Percentiles rank a stretch among this genome's conserved stretches.
Conservation (phyloP, 306 rosid species). For the Mimosa bimucronata region DNA sequence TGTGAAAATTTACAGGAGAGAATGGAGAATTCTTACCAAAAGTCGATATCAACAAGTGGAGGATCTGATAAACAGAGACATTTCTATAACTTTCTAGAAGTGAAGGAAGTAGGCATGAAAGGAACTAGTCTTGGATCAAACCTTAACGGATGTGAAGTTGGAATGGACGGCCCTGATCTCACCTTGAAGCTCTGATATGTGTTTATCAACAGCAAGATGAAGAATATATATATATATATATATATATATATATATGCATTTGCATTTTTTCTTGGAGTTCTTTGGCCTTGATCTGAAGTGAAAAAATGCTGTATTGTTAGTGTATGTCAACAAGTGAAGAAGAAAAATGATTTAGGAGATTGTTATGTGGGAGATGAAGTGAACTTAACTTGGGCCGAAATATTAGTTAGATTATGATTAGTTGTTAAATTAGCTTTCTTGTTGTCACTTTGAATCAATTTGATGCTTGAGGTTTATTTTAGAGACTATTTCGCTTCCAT, state of each 20-base stretch:
- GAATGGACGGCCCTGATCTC: slow-evolving; percentile 51
- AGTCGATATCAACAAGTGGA: slow-evolving; percentile 35
- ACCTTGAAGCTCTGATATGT: slow-evolving; percentile 51
- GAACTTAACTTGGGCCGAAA: background rate
- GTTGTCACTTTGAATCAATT: background rate
- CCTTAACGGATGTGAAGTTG: slow-evolving; percentile 35
- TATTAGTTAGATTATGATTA: background rate
- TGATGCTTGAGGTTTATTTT: background rate
- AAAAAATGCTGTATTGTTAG: background rate
- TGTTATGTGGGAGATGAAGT: background rate
- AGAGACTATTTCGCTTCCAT: background rate
- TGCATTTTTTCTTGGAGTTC: slow-evolving; percentile 1
- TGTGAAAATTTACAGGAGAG: slow-evolving; percentile 36
- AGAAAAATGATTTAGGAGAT: background rate
- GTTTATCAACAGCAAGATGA: background rate
- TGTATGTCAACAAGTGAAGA: background rate
- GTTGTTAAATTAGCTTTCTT: slow-evolving; percentile 5
- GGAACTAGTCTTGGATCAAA: slow-evolving; percentile 23
- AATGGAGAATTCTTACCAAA: slow-evolving; percentile 28
- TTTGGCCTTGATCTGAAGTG: background rate
- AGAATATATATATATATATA: background rate
- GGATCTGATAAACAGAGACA: slow-evolving; percentile 33
- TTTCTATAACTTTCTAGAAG: slow-evolving; percentile 49
- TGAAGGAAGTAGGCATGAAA: slow-evolving; percentile 33
- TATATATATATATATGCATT: background rate